phyloP scores from a whole-genome alignment of 2,329 filamentous ascomycete species.

The Alternaria ethzedia region DNA sequence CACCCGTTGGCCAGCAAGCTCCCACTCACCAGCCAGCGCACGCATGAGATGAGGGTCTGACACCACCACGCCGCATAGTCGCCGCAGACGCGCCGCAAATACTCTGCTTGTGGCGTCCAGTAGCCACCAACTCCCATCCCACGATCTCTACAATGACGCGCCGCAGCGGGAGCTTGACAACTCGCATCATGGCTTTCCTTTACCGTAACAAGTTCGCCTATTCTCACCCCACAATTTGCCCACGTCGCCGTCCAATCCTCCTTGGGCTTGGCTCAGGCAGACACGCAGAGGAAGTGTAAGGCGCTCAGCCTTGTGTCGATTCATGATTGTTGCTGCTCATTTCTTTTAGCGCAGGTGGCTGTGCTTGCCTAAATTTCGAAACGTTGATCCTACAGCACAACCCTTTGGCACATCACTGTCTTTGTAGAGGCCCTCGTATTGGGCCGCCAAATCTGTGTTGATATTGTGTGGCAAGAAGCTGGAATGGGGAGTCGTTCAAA shows the following conservation, averaged over 20 bases:
- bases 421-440: background rate
- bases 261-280: conserved; percentile 28
- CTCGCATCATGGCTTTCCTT: conserved; percentile 19
- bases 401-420: conserved; percentile 13
- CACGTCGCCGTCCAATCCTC: conserved; percentile 17
- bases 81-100: conserved; percentile 5
- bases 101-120: conserved; percentile 6
- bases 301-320: conserved; percentile 26
- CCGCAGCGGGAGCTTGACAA: conserved; percentile 10
- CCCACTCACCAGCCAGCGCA: conserved; percentile 9
- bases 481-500: background rate
- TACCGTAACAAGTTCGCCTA: conserved; percentile 21
- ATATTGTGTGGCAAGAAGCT: background rate
- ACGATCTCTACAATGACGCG: conserved; percentile 5
- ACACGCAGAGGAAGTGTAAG: conserved; percentile 20
- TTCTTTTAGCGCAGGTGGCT: conserved; percentile 42
- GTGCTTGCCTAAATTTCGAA: conserved; percentile 25
- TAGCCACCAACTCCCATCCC: background rate
- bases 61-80: conserved; percentile 1
- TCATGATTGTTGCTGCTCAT: conserved; percentile 22
- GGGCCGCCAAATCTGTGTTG: background rate
- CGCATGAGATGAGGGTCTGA: conserved; percentile 10
- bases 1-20: conserved; percentile 17
- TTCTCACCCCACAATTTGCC: conserved; percentile 11
- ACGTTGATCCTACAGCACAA: conserved; percentile 12